Evolutionary conservation across 192 early-diverging fungal species (phyloP).

Genomic region (Coemansia sp.): DNA sequence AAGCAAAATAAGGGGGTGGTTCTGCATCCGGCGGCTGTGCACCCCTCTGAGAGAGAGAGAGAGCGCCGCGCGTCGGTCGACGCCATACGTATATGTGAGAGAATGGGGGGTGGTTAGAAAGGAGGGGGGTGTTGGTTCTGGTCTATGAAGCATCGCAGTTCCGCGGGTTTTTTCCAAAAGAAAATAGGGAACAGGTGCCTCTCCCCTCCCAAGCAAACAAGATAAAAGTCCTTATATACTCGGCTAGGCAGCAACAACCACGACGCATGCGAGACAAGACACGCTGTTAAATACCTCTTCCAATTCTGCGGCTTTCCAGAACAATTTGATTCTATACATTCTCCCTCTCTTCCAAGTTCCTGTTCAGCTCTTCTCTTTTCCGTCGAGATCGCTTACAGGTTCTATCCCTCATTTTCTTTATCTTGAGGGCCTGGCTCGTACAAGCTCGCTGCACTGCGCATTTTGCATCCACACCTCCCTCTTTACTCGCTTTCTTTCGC

Average conservation of each 20-base stretch:
- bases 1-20: constrained; percentile 6
- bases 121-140: background rate
- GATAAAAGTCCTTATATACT: constrained; percentile 15
- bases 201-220: constrained; percentile 11
- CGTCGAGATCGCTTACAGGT: constrained; percentile 9
- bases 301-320: constrained; percentile 50
- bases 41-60: background rate
- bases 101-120: constrained; percentile 1
- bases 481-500: background rate
- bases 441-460: constrained; percentile 11
- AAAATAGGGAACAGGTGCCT: constrained; percentile 12
- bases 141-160: background rate
- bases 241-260: constrained; percentile 34
- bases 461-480: constrained; percentile 1
- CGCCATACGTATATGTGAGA: background rate
- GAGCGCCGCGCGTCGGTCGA: background rate
- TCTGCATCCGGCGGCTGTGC: background rate
- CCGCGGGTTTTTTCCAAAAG: background rate
- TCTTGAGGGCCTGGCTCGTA: background rate
- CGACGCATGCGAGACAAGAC: constrained; percentile 41
- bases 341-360: constrained; percentile 27
- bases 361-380: constrained; percentile 10
- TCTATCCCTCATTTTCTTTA: constrained; percentile 13
- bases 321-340: constrained; percentile 52
- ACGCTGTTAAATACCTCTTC: constrained; percentile 55